A percentile compares a stretch with the other conserved stretches of the same genome.
Evolutionary conservation across 371 early-diverging fungal genomes (phyloP).

Genomic region (Mortierella sp.): DNA sequence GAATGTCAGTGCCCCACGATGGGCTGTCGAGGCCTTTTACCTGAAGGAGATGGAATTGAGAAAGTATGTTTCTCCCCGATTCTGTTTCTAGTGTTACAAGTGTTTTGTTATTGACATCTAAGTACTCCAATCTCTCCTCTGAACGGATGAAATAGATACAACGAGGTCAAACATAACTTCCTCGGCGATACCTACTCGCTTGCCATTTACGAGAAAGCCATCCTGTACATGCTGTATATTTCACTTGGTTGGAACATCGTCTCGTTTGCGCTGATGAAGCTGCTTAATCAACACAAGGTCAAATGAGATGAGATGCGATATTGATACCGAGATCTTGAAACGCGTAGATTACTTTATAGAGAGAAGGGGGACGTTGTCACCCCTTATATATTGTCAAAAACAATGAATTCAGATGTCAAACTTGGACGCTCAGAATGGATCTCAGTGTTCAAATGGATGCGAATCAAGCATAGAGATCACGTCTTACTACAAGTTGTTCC

Average conservation of each 20-base stretch:
- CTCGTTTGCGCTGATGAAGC: slow-evolving; percentile 22
- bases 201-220: slow-evolving; percentile 29
- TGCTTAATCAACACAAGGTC: slow-evolving; percentile 32
- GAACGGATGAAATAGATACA: too few relatives aligned
- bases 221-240: slow-evolving; percentile 45
- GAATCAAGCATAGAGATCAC: too few relatives aligned
- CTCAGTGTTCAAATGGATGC: too few relatives aligned
- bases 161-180: slow-evolving; percentile 37
- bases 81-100: background rate
- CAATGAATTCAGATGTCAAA: too few relatives aligned
- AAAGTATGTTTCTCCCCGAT: slow-evolving; percentile 20
- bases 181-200: slow-evolving; percentile 43
- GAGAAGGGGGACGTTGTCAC: too few relatives aligned
- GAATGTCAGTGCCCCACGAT: slow-evolving; percentile 43
- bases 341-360: too few relatives aligned
- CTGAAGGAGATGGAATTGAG: slow-evolving; percentile 41
- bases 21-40: slow-evolving; percentile 53
- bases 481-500: too few relatives aligned
- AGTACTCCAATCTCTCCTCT: background rate
- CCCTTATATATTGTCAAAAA: too few relatives aligned
- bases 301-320: slow-evolving; percentile 6
- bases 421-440: too few relatives aligned
- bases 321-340: too few relatives aligned
- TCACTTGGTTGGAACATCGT: slow-evolving; percentile 24
- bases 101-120: background rate